Conservation (phyloP, 192 early-diverging fungal genomes). For the Chytriomyces sp. region DNA sequence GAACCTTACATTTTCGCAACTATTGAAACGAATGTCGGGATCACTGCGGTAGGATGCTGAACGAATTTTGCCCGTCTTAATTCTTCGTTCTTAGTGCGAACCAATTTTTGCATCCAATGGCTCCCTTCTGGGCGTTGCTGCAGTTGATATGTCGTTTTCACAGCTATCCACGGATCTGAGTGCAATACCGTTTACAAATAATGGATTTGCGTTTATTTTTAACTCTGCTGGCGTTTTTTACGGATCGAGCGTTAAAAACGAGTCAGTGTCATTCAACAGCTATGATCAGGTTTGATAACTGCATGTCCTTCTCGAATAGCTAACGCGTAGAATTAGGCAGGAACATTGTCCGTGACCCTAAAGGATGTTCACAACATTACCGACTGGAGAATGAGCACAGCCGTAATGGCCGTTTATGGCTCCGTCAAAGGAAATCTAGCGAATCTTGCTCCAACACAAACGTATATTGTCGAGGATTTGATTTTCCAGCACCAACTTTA, state of each 20-base stretch:
- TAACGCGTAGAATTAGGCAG: too few relatives aligned
- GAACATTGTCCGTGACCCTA: background rate
- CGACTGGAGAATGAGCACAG: background rate
- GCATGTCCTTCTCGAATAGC: background rate
- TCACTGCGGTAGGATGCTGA: too few relatives aligned
- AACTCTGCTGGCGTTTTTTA: background rate
- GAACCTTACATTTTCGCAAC: too few relatives aligned
- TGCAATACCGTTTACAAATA: background rate
- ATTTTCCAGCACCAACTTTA: slow-evolving; percentile 6
- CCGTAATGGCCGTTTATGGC: background rate
- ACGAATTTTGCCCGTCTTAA: too few relatives aligned
- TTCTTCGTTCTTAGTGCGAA: too few relatives aligned
- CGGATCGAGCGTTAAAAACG: slow-evolving; percentile 5
- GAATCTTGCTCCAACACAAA: background rate
- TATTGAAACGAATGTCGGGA: too few relatives aligned
- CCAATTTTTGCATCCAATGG: too few relatives aligned
- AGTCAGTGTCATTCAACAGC: background rate
- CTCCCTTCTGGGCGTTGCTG: too few relatives aligned
- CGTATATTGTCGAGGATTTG: background rate
- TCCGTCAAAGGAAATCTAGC: background rate
- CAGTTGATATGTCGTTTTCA: background rate
- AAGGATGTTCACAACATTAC: background rate
- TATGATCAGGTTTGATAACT: background rate
- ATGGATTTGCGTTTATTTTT: slow-evolving; percentile 19
- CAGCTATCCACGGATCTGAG: background rate